Conservation (phyloP, 768 basidiomycete species). For the Phanerochaete sordida region DNA sequence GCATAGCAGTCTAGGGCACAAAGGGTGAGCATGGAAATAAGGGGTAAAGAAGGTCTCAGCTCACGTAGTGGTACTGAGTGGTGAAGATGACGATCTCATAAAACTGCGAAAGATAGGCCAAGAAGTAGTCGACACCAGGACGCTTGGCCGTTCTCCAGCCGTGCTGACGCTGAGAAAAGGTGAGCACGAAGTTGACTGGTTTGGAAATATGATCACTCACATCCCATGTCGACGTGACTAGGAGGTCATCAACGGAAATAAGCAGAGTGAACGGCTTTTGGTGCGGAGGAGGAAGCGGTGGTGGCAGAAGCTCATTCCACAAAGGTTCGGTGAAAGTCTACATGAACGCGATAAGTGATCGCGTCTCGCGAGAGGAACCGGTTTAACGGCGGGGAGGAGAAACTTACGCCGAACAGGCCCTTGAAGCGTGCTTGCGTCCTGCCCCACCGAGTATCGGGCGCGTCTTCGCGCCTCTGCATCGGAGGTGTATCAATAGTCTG, state of each 20-base stretch:
- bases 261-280: conserved; percentile 91
- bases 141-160: conserved; percentile 98
- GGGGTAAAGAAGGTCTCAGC: conserved; percentile 28
- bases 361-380: neutral
- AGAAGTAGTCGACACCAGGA: conserved; percentile 97
- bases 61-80: conserved; percentile 80
- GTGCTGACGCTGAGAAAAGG: conserved; percentile 62
- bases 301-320: conserved; percentile 89
- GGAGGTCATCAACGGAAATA: conserved; percentile 86
- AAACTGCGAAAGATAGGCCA: conserved; percentile 95
- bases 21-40: conserved; percentile 3
- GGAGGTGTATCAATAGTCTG: neutral
- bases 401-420: conserved; percentile 66
- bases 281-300: conserved; percentile 75
- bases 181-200: too few species aligned
- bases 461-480: conserved; percentile 52
- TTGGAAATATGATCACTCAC: conserved; percentile 51
- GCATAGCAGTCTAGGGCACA: conserved; percentile 69
- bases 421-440: conserved; percentile 59
- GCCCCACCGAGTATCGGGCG: conserved; percentile 59
- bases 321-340: conserved; percentile 93
- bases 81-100: conserved; percentile 98
- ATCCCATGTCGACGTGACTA: conserved; percentile 93
- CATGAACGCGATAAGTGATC: neutral
- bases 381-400: neutral